phyloP scores from a whole-genome alignment of 108 stramenopile species.

The Nannochloropsis granulata region DNA sequence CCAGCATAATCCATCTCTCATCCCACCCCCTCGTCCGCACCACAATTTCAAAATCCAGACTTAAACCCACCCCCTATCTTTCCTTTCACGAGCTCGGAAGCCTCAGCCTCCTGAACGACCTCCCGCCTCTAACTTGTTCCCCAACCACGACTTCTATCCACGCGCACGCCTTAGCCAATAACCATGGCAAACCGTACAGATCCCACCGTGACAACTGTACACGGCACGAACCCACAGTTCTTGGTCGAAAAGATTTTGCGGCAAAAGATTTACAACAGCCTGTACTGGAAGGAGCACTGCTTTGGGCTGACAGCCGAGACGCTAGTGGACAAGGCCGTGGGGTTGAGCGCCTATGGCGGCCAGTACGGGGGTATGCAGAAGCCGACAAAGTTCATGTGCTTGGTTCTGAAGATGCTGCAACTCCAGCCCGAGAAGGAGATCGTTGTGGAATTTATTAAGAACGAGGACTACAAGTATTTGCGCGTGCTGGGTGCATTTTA shows the following conservation, averaged over 20 bases:
- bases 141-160: no score
- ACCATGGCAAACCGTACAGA: slow-evolving; percentile 59
- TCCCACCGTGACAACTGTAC: slow-evolving; percentile 64
- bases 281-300: slow-evolving; percentile 56
- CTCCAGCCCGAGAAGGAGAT: slow-evolving; percentile 86
- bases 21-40: no score
- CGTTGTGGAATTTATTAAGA: slow-evolving; percentile 61
- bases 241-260: slow-evolving; percentile 96
- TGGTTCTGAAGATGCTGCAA: slow-evolving; percentile 87
- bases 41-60: no score
- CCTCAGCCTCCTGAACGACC: no score
- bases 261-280: slow-evolving; percentile 59
- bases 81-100: no score
- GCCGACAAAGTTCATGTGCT: slow-evolving; percentile 81
- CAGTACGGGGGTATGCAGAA: slow-evolving; percentile 66
- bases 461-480: slow-evolving; percentile 93
- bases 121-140: no score
- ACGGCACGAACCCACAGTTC: slow-evolving; percentile 97
- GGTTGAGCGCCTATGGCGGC: slow-evolving; percentile 62
- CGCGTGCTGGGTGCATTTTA: slow-evolving; percentile 85
- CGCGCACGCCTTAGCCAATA: neutral
- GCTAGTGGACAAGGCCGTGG: slow-evolving; percentile 74
- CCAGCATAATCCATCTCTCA: no score
- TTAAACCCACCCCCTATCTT: no score
- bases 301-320: slow-evolving; percentile 70